Percentiles rank a stretch among this genome's conserved stretches.
Evolutionary conservation across 805 yeast species (phyloP).

Genomic region (Cyberlindnera petersonii): DNA sequence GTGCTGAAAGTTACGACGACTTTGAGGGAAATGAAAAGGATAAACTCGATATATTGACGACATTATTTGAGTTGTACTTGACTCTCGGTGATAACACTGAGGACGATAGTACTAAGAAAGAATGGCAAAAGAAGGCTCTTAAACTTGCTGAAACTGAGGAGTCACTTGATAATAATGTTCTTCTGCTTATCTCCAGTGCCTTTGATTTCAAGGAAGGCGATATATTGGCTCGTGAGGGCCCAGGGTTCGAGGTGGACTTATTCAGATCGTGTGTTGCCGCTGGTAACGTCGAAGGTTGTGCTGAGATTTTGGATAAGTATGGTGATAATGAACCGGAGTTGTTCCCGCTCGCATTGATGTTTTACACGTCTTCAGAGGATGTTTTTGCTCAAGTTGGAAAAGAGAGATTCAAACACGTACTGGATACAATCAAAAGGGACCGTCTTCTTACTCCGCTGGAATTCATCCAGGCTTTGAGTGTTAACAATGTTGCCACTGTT

Average conservation of each 20-base stretch:
- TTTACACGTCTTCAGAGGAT: slow-evolving; percentile 52
- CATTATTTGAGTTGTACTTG: slow-evolving; percentile 79
- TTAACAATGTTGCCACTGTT: slow-evolving; percentile 59
- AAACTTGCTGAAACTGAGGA: slow-evolving; percentile 43
- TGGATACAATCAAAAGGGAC: slow-evolving; percentile 48
- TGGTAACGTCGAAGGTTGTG: slow-evolving; percentile 53
- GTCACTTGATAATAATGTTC: slow-evolving; percentile 50
- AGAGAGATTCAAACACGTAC: slow-evolving; percentile 41
- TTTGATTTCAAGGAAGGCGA: slow-evolving; percentile 51
- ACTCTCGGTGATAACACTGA: slow-evolving; percentile 45
- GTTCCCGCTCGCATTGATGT: slow-evolving; percentile 59
- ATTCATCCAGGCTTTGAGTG: slow-evolving; percentile 62
- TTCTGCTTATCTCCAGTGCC: slow-evolving; percentile 40
- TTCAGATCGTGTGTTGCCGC: slow-evolving; percentile 63
- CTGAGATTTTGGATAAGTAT: slow-evolving; percentile 52
- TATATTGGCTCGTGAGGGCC: slow-evolving; percentile 30
- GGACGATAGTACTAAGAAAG: slow-evolving; percentile 32
- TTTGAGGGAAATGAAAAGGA: slow-evolving; percentile 70
- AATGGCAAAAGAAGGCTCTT: slow-evolving; percentile 68
- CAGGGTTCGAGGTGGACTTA: slow-evolving; percentile 43
- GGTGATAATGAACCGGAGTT: slow-evolving; percentile 63
- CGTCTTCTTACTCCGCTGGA: slow-evolving; percentile 71
- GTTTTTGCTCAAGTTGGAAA: slow-evolving; percentile 51
- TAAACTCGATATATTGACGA: slow-evolving; percentile 66
- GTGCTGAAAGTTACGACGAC: slow-evolving; percentile 70